Evolutionary conservation across 306 rosid genomes (phyloP), one percentile per base, ranked within the genome.

Genomic region (Pyrus communis): DNA sequence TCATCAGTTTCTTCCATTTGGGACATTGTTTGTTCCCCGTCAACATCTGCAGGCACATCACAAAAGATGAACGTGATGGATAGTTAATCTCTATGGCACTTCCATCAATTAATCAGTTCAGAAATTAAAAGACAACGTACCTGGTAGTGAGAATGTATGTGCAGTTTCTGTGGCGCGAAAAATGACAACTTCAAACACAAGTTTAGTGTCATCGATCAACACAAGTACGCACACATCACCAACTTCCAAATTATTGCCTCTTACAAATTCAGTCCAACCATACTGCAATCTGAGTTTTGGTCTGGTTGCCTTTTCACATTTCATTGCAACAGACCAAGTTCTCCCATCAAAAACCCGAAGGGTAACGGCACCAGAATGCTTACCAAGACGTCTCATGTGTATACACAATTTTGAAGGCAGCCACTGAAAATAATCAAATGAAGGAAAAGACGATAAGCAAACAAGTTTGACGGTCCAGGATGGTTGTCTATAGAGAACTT

Each of bases 211-310:
- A 13, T 69, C 15, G 1, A 75, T 38, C 27, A 75, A 31, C 59
- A 74, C 71, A 19, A 80, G 61, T 6, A 80, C 71, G 25, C 76
- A 75, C 13, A 62, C 55, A 69, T 75, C 77, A 52, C 77, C 73
- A 5, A 25, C 42, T 81, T 52, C 14, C 30, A 81, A 31, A 35
- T 11, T 21, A 63, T 75, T 81, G 45, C 64, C 84, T 55, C 14
- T n/a, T 0, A 27, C 80, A 75, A 81, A 81, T 12, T 9, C 14
- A 17, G 3, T 40, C 84, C 84, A 75, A 6, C 77, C 77, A 52
- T 0, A 7, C 9, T 60, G 11, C 67, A 75, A 22, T 70, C 2
- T 49, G 9, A 51, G 11, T 4, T 33, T 75, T 33, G 7, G 25
- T 27, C 4, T 60, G 4, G 11, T 4, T 4, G 71, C 23, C 4